Base-by-base conservation (phyloP, 495 filamentous ascomycete species). In the Poronia punctata region DNA sequence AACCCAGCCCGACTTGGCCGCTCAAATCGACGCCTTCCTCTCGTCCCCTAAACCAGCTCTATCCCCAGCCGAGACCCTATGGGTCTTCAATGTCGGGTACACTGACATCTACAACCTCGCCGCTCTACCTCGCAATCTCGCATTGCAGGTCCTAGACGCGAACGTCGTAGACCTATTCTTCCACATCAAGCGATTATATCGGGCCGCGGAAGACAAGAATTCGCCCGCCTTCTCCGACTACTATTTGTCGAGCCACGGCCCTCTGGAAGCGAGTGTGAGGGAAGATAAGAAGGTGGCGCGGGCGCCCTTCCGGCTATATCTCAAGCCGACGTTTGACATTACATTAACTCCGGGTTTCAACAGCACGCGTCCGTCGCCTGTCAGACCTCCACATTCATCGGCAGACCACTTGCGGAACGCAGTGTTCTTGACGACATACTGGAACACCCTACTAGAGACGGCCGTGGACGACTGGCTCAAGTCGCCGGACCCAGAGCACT, bases 41-140 rank as follows among this genome's bases (percentile, higher is more conserved):
- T 26, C 57, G 7, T 43, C 46, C 1, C 45, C 59, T 11, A 39
- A 26, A 12, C 49, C 59, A 9, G 35, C 10, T 3, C 21, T 19
- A 2, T 35, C 60, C 5, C 55, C 59, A 9, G 45, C 30, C 8
- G 65, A 72, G 35, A 72, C 63, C 0, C 39, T 74, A 7, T 72
- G 64, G 55, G 50, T 72, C 2, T 55, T 74, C 5, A 64, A 60
- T 9, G 46, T 72, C 10, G 70, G 70, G 3, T 62, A 65, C 30
- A 71, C 66, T 66, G 70, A 74, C 23, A 50, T 72, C 27, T 71
- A 66, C 57, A 45, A 62, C n/a, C 55, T 71, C 5, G 61, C 69
- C 1, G 48, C 56, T 6, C 38, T 74, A 1, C 64, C 67, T 7
- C 52, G 59, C 4, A 49, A 50, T 3, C 43, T 62, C 4, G 59